phyloP scores from a whole-genome alignment of 495 filamentous ascomycete species.

The Xylaria venustula region DNA sequence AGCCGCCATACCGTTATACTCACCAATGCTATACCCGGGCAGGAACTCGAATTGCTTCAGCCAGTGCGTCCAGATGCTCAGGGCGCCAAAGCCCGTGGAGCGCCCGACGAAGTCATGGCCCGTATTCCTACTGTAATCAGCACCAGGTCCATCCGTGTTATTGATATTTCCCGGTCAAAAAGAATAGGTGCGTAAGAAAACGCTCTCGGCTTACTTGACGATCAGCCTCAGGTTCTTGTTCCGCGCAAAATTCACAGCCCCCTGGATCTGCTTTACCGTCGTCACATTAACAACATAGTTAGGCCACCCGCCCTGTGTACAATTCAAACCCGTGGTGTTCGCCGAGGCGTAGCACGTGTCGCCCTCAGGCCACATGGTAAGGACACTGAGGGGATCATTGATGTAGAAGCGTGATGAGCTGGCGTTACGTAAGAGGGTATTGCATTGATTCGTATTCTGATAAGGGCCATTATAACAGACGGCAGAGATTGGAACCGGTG shows the following conservation, averaged over 20 bases:
- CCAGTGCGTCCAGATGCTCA: slow-evolving; percentile 60
- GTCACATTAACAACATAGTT: slow-evolving; percentile 60
- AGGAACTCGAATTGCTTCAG: slow-evolving; percentile 43
- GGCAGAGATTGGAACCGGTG: slow-evolving; percentile 49
- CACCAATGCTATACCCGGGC: slow-evolving; percentile 33
- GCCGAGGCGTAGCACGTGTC: slow-evolving; percentile 37
- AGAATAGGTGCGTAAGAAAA: slow-evolving; percentile 3
- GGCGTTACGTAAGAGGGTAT: slow-evolving; percentile 23
- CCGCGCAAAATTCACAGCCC: slow-evolving; percentile 61
- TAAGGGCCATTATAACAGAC: slow-evolving; percentile 51
- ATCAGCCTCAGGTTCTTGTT: slow-evolving; percentile 57
- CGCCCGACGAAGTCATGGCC: slow-evolving; percentile 66
- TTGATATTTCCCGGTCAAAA: background rate
- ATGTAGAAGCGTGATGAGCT: slow-evolving; percentile 31
- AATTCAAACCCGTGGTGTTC: slow-evolving; percentile 35
- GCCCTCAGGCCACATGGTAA: slow-evolving; percentile 40
- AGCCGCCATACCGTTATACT: slow-evolving; percentile 44
- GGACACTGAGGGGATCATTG: slow-evolving; percentile 34
- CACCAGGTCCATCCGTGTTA: slow-evolving; percentile 24
- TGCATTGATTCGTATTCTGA: slow-evolving; percentile 45
- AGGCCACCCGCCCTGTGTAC: slow-evolving; percentile 58
- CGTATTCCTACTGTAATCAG: slow-evolving; percentile 60
- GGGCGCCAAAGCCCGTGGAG: slow-evolving; percentile 48
- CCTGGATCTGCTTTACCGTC: slow-evolving; percentile 54
- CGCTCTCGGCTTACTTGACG: slow-evolving; percentile 54